Evolutionary conservation across 83 land plant species (phyloP), one percentile per base, ranked within the genome.

Genomic region (Picea abies): DNA sequence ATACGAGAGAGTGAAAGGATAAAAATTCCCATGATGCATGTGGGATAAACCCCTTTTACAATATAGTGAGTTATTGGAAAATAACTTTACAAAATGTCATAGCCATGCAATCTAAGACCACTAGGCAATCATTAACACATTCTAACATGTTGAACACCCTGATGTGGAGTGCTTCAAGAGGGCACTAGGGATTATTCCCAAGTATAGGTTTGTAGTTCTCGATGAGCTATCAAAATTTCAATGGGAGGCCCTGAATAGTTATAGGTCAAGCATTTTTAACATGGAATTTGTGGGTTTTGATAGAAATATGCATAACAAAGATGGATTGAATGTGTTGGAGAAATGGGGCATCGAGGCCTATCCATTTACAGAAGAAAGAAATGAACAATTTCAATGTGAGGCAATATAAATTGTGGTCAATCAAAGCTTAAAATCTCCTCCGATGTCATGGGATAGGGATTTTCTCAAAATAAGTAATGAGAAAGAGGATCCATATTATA

Each of bases 271-370:
- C 10, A 66, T 84, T 12, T 67, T 84, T 35, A 71, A 23, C 52
- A 2, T 85, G 72, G 86, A 81, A 2, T 82, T 85, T 49, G 65
- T 85, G 7, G 87, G 80, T 12, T 37, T 67, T 0, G 72, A 83
- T 25, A 85, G 87, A 23, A 17, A 76, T 4, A 19, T 82, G 19
- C 78, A 76, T 56, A 83, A 62, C 4, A 60, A 85, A 35, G 56
- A 72, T 37, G 87, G 85, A 11, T 62, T 82, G 15, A 66, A 44
- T 1, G 4, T 85, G 47, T 32, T 85, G 29, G 85, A 82, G 8
- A 78, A 85, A 60, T 85, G 86, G 87, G 86, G 86, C 2, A 60
- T 80, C 14, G 81, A 76, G 22, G 86, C 71, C 16, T 85, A 64
- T 67, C 87, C 87, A 5, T 85, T 83, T 37, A 76, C 81, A 5